phyloP scores from a whole-genome alignment of 1,139 yeast species.

The Spathaspora sp. region DNA sequence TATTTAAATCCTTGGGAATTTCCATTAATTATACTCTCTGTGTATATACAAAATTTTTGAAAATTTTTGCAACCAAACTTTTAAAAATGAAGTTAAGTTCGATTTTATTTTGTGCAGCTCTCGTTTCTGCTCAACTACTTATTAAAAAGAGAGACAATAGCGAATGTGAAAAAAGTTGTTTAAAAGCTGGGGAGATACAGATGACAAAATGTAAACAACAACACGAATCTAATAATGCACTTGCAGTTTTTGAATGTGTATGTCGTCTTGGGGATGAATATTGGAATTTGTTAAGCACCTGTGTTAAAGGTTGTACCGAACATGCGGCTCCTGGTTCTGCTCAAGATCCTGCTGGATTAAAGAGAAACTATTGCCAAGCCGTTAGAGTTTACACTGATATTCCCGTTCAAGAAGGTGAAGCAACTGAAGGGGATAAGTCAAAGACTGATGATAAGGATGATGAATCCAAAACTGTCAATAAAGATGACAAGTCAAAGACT shows the following conservation, averaged over 20 bases:
- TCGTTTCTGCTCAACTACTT: neutral
- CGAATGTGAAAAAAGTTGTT: constrained; percentile 2
- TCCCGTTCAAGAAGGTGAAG: neutral
- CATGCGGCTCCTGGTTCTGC: neutral
- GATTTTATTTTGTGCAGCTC: neutral
- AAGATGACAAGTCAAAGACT: neutral
- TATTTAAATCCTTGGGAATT: neutral
- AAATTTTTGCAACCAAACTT: neutral
- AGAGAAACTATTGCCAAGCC: constrained; percentile 4
- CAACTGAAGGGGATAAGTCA: neutral
- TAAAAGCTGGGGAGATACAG: constrained; percentile 2
- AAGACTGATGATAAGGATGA: neutral
- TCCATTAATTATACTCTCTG: neutral
- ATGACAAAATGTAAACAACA: neutral
- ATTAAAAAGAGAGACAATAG: neutral
- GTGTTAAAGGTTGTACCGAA: constrained; percentile 5
- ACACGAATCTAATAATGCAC: neutral
- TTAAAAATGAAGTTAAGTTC: neutral
- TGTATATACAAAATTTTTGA: neutral
- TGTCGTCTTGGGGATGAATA: constrained; percentile 8
- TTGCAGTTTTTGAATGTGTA: constrained; percentile 7
- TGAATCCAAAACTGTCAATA: neutral
- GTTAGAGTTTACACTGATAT: neutral
- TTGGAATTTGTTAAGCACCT: constrained; percentile 7
- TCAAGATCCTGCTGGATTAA: neutral